Base-by-base conservation (phyloP, 176 grass and related monocot species). In the Triticum timopheevii region DNA sequence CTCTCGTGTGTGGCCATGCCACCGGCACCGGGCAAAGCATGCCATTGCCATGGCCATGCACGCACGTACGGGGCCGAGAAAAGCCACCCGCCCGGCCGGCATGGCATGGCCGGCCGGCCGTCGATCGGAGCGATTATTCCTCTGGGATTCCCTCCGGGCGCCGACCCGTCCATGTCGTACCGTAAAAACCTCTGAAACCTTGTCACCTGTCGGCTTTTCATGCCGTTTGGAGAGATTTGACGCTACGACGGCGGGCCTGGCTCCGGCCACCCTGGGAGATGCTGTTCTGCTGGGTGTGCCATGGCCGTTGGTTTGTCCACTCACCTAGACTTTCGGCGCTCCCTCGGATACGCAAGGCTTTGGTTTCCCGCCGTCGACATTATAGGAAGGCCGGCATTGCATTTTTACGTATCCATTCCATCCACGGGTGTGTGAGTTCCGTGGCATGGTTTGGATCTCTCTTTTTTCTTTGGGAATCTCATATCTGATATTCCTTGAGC, bases 211-310 rank as follows among this genome's bases (percentile, higher is more conserved):
- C 69, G 3, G 1, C 59, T 47, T 47, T 66, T 17, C 59, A 22
- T 65, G 77, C 85, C 85, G 58, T 72, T 68, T 42, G 15, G 38
- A 50, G 38, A 50, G 54, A 80, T 73, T 49, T 73, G 67, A 80
- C 28, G 66, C 24, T 25, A 9, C 50, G 38, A 5, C 68, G 3
- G 34, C 17, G 4, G 11, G 38, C 8, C 61, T 62, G 61, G 11
- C 16, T 73, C 85, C 77, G 45, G 7, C 17, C 65, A 45, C 52
- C 47, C 20, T 73, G 20, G 27, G 54, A 34, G 35, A 69, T 58
- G 8, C 7, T 67, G 22, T 20, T 66, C 27, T 20, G 27, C 19
- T 22, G 13, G 24, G 4, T 9, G 39, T 13, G 45, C 13, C 2
- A 16, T 25, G 70, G 8, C 11, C 39, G 39, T 73, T 73, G 40